Base-by-base conservation (phyloP, 2,329 filamentous ascomycete species). In the Sporothrix protearum region DNA sequence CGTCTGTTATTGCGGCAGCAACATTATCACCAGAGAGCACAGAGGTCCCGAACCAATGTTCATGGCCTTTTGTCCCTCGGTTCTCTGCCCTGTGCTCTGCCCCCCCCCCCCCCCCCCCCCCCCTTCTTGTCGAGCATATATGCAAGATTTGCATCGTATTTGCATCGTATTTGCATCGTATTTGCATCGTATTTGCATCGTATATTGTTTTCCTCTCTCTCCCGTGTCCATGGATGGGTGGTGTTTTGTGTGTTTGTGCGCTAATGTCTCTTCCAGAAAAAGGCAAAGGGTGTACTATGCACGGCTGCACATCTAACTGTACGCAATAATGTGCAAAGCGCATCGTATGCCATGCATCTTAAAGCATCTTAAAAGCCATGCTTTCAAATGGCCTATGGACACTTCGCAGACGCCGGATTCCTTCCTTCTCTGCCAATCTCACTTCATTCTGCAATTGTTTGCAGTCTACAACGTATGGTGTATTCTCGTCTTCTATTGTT, bases 31-130 rank as follows among this genome's bases (percentile, higher is more conserved):
- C 28, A 63, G 6, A 49, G 12, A 16, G 22, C 36, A 16, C 36
- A 28, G n/a, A 64, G 36, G 36, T 64, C 59, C 59, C 59, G 59
- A 64, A 45, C 59, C 59, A 64, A 16, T 39, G 16, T 63, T 64
- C 25, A 16, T 9, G 5, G 10, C 12, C 19, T 39, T 19, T 4
- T 63, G 59, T 63, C n/a, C 28, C 28, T 30, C 33, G 22, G 9
- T 28, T 12, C 59, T 12, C 33, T 36, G 59, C 28, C 36, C 36
- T 22, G 25, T 64, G 59, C n/a, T 19, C n/a, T 28, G 59, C 22
- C 1, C n/a, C 14, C 59, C 19, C n/a, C n/a, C n/a, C n/a, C n/a
- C n/a, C n/a, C n/a, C n/a, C n/a, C n/a, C n/a, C n/a, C n/a, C n/a
- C n/a, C n/a, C n/a, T n/a, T n/a, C n/a, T n/a, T n/a, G n/a, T n/a